Base-by-base conservation (phyloP, 2,329 filamentous ascomycete species). In the Penicillium olsonii region DNA sequence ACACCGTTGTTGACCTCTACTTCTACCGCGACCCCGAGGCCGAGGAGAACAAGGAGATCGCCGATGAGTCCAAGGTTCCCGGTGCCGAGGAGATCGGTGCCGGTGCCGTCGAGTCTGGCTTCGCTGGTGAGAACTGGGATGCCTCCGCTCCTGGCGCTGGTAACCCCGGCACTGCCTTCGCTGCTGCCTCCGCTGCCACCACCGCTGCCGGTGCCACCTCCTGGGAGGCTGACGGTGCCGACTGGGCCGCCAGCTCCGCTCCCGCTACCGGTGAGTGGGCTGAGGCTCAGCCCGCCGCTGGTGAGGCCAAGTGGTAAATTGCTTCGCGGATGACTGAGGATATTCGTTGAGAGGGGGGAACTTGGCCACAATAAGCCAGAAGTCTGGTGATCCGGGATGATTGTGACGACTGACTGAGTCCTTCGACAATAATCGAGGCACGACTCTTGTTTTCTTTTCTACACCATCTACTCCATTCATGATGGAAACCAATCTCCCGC, bases 21-120 rank as follows among this genome's bases (percentile, higher is more conserved):
- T 99, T 99, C 87, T 96, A 99, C 89, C 94, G 95, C 76, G 95
- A 99, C 80, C 94, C 95, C 68, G 94, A 99, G 81, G 91, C 92
- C 66, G 94, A 99, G 86, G 94, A 96, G 77, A 92, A 96, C 85
- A 96, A 99, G 82, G 95, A 96, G 72, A 71, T 78, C 76, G 82
- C 87, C 63, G 88, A 80, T 55, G 92, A 97, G 83, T 70, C 79
- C 67, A 96, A 97, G 87, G 80, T 87, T 59, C 81, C 89, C 61
- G 87, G 84, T 70, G 87, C 82, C 66, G 92, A 96, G 64, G 92
- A 96, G 80, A 88, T 88, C 70, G 90, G 87, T 65, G 71, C 88
- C 56, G 86, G 78, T 65, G 85, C 88, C 65, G 84, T 94, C 66
- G 91, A 94, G 75, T 79, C 84, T 65, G 88, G 87, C 70, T 91